Percentiles rank a stretch among this genome's conserved stretches.
These are phyloP conservation scores for Cinchona pubescens DNA, from an alignment of 257 asterid genomes.

Conservation along the genomic window DNA sequence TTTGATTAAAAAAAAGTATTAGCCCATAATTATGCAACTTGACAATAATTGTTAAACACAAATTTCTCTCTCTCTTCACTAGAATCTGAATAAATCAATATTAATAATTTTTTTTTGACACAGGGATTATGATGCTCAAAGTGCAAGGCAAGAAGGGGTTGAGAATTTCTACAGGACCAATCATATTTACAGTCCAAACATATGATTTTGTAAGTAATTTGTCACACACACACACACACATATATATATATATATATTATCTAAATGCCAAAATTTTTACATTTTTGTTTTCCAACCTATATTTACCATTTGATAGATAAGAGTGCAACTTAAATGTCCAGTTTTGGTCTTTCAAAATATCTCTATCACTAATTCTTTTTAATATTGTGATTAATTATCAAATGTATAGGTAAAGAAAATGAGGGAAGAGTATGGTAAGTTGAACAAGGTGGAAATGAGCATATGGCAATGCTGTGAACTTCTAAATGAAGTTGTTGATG, in stretches of 20 bases:
- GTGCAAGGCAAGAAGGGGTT: constrained; percentile 72
- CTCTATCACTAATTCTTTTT: too few relatives aligned
- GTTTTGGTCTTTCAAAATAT: too few relatives aligned
- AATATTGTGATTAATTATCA: too few relatives aligned
- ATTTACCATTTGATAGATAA: neutral
- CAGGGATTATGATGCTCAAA: constrained; percentile 75
- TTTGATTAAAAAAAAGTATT: too few relatives aligned
- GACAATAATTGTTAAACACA: neutral
- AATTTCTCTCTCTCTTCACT: too few relatives aligned
- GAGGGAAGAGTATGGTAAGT: constrained; percentile 61
- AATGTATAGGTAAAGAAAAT: constrained; percentile 58
- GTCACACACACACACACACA: neutral
- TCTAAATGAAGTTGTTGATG: constrained; percentile 68
- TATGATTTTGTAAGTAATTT: constrained; percentile 57
- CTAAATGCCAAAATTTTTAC: neutral
- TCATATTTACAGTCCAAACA: constrained; percentile 75
- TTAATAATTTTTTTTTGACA: neutral
- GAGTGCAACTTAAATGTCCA: too few relatives aligned
- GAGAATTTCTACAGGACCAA: constrained; percentile 59
- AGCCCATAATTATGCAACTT: neutral
- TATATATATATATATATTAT: neutral
- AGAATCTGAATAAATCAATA: too few relatives aligned
- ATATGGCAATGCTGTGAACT: constrained; percentile 96
- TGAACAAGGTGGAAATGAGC: constrained; percentile 75
- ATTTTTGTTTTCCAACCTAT: neutral